A percentile compares a stretch with the other conserved stretches of the same genome.
Conservation (phyloP, 176 grass and related monocot species). For the Thalia dealbata region DNA sequence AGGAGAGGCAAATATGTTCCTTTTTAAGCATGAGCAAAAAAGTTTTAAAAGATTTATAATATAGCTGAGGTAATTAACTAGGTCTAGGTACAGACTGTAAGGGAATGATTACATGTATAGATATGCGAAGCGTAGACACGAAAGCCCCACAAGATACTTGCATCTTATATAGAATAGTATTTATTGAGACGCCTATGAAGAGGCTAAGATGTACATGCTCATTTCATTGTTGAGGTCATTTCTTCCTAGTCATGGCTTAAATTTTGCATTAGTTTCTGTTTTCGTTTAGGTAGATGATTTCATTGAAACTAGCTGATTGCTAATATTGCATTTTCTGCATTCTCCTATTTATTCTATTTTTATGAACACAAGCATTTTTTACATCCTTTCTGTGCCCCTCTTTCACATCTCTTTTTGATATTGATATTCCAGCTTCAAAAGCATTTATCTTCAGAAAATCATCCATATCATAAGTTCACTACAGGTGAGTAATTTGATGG, state of each 20-base stretch:
- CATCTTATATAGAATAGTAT: background rate
- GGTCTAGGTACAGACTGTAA: background rate
- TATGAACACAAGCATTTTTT: background rate
- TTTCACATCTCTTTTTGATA: background rate
- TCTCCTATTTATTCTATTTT: background rate
- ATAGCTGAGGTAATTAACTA: background rate
- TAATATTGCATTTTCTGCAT: slow-evolving; percentile 9
- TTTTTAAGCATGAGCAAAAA: background rate
- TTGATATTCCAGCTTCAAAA: slow-evolving; percentile 71
- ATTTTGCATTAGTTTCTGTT: too few species aligned
- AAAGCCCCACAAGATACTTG: background rate
- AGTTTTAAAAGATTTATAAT: background rate
- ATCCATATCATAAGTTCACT: slow-evolving; percentile 95
- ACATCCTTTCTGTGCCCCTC: background rate
- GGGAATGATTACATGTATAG: background rate
- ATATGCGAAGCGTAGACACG: background rate
- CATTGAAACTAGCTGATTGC: background rate
- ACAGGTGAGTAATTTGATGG: slow-evolving; percentile 47
- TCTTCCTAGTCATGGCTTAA: slow-evolving; percentile 1
- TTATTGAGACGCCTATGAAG: background rate
- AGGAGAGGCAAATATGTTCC: background rate
- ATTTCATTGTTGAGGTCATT: slow-evolving; percentile 2
- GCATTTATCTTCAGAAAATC: slow-evolving; percentile 65
- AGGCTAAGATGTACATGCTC: slow-evolving; percentile 9
- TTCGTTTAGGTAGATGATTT: too few species aligned